A percentile compares a stretch with the other conserved stretches of the same genome.
These are phyloP conservation scores for Streptanthus diversifolius DNA, from an alignment of 345 rosid species.

Conservation along the genomic window DNA sequence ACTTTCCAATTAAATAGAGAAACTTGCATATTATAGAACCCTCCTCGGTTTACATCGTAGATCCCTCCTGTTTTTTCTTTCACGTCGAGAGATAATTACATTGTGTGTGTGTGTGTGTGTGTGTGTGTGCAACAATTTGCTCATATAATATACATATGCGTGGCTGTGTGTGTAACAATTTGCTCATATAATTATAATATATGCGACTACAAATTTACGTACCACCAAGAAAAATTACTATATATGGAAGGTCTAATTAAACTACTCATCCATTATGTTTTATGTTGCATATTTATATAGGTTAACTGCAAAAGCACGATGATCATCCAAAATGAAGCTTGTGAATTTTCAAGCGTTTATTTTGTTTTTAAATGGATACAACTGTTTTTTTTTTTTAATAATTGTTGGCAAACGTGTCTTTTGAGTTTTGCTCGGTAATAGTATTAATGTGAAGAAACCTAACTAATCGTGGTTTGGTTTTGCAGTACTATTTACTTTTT, in stretches of 20 bases:
- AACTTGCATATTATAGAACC: slow-evolving; percentile 31
- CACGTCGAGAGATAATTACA: background rate
- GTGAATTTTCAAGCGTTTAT: too few species aligned
- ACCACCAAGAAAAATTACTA: slow-evolving; percentile 6
- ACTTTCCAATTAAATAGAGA: slow-evolving; percentile 24
- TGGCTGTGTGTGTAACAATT: background rate
- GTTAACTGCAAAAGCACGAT: too few species aligned
- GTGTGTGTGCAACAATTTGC: background rate
- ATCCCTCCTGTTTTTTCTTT: background rate
- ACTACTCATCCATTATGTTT: background rate
- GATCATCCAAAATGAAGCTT: too few species aligned
- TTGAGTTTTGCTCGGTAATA: too few species aligned
- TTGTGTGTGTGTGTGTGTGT: background rate
- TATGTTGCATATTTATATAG: background rate
- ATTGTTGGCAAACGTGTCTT: too few species aligned
- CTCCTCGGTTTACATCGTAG: slow-evolving; percentile 20
- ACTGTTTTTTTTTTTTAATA: too few species aligned
- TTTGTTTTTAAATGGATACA: too few species aligned
- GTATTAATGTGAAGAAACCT: background rate
- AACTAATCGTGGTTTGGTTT: too few species aligned
- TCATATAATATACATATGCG: background rate
- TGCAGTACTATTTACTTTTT: too few species aligned
- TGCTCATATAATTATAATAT: background rate
- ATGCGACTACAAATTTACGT: background rate
- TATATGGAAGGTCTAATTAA: background rate